phyloP scores from a whole-genome alignment of 495 filamentous ascomycete species.

The Penicillium manginii region DNA sequence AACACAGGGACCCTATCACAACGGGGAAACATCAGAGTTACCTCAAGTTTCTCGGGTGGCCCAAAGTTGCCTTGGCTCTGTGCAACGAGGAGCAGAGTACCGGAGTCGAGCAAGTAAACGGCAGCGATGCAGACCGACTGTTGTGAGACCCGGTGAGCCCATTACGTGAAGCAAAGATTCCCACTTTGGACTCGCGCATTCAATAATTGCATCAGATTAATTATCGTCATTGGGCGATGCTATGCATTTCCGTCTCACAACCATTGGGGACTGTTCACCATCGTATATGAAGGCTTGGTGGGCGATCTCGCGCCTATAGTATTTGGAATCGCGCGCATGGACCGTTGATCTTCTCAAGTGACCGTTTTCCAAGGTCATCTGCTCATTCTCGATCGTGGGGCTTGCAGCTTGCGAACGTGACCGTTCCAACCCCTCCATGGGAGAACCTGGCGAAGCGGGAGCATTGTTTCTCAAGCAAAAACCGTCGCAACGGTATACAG shows the following conservation, averaged over 20 bases:
- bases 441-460: background rate
- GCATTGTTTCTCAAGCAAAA: background rate
- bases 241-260: conserved; percentile 26
- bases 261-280: conserved; percentile 12
- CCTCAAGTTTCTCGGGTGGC: conserved; percentile 10
- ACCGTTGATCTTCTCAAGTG: conserved; percentile 45
- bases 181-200: conserved; percentile 18
- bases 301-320: conserved; percentile 17
- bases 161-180: conserved; percentile 8
- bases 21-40: conserved; percentile 17
- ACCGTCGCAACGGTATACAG: conserved; percentile 1
- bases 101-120: conserved; percentile 27
- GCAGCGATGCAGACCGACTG: conserved; percentile 25
- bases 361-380: conserved; percentile 39
- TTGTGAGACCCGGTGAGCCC: conserved; percentile 23
- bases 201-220: conserved; percentile 7
- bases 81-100: conserved; percentile 14
- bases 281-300: conserved; percentile 1
- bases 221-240: conserved; percentile 24
- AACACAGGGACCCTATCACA: conserved; percentile 2
- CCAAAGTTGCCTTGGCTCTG: conserved; percentile 15
- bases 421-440: conserved; percentile 15
- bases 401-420: conserved; percentile 27
- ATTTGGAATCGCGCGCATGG: conserved; percentile 37
- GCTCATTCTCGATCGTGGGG: conserved; percentile 23